Conservation (phyloP, 2,329 filamentous ascomycete species). For the Fusarium sterilihyphosum region DNA sequence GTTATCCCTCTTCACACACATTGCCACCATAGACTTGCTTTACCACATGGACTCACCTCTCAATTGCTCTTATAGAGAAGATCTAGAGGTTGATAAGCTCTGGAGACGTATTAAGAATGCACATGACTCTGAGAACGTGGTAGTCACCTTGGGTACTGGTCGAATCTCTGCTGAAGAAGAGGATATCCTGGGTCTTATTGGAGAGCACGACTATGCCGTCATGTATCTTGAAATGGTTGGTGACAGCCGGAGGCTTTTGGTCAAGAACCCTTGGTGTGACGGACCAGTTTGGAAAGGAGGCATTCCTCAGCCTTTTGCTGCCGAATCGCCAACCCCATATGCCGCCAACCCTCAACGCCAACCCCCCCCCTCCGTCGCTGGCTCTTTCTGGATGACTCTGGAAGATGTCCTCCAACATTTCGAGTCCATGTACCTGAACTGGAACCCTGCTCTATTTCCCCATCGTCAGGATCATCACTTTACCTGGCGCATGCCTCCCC, state of each 20-base stretch:
- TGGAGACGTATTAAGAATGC: constrained; percentile 82
- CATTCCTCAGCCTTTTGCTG: background rate
- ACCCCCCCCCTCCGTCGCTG: constrained; percentile 53
- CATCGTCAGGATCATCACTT: constrained; percentile 91
- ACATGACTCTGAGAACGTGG: constrained; percentile 81
- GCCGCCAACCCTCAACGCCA: constrained; percentile 12
- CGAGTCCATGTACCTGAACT: constrained; percentile 96
- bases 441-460: constrained; percentile 88
- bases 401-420: constrained; percentile 92
- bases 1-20: background rate
- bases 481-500: constrained; percentile 73
- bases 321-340: background rate
- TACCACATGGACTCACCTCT: constrained; percentile 5
- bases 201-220: constrained; percentile 94
- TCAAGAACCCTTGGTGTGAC: constrained; percentile 97
- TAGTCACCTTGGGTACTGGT: constrained; percentile 91
- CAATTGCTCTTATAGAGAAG: constrained; percentile 65
- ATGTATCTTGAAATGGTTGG: constrained; percentile 75
- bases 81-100: constrained; percentile 77
- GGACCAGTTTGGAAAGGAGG: constrained; percentile 75
- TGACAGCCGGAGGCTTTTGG: constrained; percentile 74
- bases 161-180: constrained; percentile 82
- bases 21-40: background rate
- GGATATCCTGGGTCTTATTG: constrained; percentile 80
- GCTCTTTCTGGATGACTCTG: constrained; percentile 94